Evolutionary conservation across 768 basidiomycete genomes (phyloP), one percentile per base, ranked within the genome.

Genomic region (Cystobasidium tubakii): DNA sequence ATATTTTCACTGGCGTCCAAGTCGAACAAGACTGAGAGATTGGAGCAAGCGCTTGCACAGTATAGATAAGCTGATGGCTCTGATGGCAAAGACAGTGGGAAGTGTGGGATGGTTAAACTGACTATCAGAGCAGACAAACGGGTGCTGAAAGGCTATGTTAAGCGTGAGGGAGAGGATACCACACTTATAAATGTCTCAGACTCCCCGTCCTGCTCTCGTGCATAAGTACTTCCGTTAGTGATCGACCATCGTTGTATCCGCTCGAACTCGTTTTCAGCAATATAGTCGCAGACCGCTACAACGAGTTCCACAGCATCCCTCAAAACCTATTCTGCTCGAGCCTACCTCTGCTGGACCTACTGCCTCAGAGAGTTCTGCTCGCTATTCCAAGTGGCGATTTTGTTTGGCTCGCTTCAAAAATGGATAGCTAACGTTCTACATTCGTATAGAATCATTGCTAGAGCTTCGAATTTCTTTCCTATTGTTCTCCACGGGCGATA

Each of bases 321-420:
- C 46, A 50, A 50, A 19, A 50, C 12, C 46, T 50, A n/a, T 17
- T 50, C 46, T 50, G 46, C 46, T 50, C 46, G 46, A 17, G 15
- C 7, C 7, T 50, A 50, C 46, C n/a, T 50, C n/a, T 50, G 7
- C 46, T 50, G 46, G 46, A 50, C 46, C 12, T n/a, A 19, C 46
- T 50, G 46, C 46, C 46, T n/a, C 46, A 50, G 46, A 50, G n/a
- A n/a, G n/a, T 15, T n/a, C 46, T 50, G 46, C 46, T 50, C 46
- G 46, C 46, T 50, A 50, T 50, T n/a, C 46, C 9, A 50, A 50
- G 46, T 50, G 46, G 46, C 46, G 46, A n/a, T 50, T 50, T 50
- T 50, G 46, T 50, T 50, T 50, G 46, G 46, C 46, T 39, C 39
- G 39, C 39, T 6, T 6, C 39, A 39, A 39, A 50, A n/a, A 15